A percentile compares a stretch with the other conserved stretches of the same genome.
These are phyloP conservation scores for Leucogyrophana mollusca DNA, from an alignment of 768 basidiomycete species.

Conservation along the genomic window DNA sequence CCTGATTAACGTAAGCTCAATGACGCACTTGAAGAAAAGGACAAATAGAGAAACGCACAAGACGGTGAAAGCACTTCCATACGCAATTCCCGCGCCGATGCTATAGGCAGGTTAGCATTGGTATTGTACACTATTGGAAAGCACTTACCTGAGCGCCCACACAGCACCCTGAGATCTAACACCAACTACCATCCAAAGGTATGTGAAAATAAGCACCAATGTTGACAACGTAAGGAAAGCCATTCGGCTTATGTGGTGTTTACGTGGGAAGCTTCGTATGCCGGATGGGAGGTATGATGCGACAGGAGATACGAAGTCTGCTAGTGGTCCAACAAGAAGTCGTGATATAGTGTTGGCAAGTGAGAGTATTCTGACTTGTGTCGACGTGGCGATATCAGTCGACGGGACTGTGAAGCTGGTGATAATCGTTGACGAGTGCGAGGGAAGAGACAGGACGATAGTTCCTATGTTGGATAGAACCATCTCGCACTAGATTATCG, in stretches of 20 bases:
- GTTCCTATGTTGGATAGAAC: slow-evolving; percentile 81
- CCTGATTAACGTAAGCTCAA: slow-evolving; percentile 31
- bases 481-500: slow-evolving; percentile 62
- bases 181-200: slow-evolving; percentile 52
- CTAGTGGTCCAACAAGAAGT: slow-evolving; percentile 63
- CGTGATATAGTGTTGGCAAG: slow-evolving; percentile 71
- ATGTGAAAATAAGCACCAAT: slow-evolving; percentile 47
- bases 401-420: slow-evolving; percentile 16
- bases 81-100: slow-evolving; percentile 63
- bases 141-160: slow-evolving; percentile 68
- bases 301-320: slow-evolving; percentile 70
- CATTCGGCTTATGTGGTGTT: slow-evolving; percentile 60
- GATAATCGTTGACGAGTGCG: slow-evolving; percentile 12
- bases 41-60: slow-evolving; percentile 48
- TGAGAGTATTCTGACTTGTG: slow-evolving; percentile 71
- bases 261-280: slow-evolving; percentile 36
- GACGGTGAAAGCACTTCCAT: slow-evolving; percentile 70
- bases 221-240: slow-evolving; percentile 55
- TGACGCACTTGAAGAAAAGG: neutral
- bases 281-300: slow-evolving; percentile 42
- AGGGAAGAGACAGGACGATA: slow-evolving; percentile 64
- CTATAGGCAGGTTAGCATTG: slow-evolving; percentile 31
- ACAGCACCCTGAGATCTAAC: slow-evolving; percentile 49
- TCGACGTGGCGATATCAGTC: slow-evolving; percentile 42
- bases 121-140: neutral